Evolutionary conservation across 192 early-diverging fungal species (phyloP).

Genomic region (Haplosporangium gracile): DNA sequence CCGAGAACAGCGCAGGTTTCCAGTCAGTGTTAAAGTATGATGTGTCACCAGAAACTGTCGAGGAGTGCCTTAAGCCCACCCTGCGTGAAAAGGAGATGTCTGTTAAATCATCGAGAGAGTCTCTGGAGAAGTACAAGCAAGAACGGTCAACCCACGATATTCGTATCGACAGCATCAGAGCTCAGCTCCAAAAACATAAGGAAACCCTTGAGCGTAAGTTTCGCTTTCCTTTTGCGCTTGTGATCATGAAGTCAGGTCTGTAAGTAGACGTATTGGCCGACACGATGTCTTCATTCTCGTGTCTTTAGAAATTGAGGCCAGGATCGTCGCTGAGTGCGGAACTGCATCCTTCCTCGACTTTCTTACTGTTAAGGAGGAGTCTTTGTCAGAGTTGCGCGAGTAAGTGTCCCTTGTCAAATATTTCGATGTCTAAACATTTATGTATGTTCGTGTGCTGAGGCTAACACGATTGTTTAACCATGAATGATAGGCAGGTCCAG

Average conservation of each 20-base stretch:
- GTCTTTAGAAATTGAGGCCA: conserved; percentile 16
- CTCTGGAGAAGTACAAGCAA: conserved; percentile 18
- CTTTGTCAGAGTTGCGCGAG: conserved; percentile 61
- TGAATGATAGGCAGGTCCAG: conserved; percentile 31
- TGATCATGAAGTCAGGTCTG: too few species aligned
- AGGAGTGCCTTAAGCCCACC: conserved; percentile 50
- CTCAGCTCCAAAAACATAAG: conserved; percentile 23
- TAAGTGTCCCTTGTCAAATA: conserved; percentile 39
- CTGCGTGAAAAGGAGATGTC: conserved; percentile 62
- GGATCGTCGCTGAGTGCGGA: conserved; percentile 24
- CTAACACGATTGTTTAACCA: neutral
- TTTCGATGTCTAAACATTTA: neutral
- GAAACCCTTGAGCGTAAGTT: conserved; percentile 61
- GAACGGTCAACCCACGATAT: conserved; percentile 20
- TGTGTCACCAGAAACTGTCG: conserved; percentile 18
- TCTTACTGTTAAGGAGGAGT: conserved; percentile 41
- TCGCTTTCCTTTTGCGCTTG: neutral
- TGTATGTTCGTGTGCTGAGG: neutral
- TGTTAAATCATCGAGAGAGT: conserved; percentile 48
- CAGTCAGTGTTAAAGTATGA: neutral
- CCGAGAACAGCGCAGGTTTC: conserved; percentile 13
- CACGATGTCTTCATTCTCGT: neutral
- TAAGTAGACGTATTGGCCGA: too few species aligned
- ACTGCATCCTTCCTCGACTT: conserved; percentile 23
- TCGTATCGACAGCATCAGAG: conserved; percentile 20